Evolutionary conservation across 2,329 filamentous ascomycete genomes (phyloP).

Genomic region (Monosporascus sp.): DNA sequence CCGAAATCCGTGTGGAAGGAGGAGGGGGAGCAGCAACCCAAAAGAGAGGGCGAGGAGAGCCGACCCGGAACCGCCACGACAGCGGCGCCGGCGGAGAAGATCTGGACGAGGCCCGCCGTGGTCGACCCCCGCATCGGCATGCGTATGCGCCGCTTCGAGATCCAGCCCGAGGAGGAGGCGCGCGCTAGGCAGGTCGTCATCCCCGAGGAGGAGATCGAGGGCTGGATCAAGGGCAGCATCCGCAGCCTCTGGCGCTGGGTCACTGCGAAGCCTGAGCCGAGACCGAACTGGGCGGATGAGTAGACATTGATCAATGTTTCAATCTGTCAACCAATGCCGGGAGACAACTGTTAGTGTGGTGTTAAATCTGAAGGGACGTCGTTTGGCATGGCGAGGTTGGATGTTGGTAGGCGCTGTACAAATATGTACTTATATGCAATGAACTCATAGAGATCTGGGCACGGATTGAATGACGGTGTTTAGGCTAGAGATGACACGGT

Average conservation of each 20-base stretch:
- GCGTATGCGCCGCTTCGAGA: constrained; percentile 75
- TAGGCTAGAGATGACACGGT: no score
- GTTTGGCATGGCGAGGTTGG: no score
- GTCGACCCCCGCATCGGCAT: constrained; percentile 70
- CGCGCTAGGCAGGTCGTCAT: constrained; percentile 58
- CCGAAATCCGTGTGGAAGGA: constrained; percentile 68
- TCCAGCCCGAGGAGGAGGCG: constrained; percentile 64
- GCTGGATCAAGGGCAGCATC: constrained; percentile 59
- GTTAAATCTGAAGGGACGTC: no score
- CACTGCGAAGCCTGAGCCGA: constrained; percentile 35
- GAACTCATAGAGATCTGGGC: no score
- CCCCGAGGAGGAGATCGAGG: constrained; percentile 64
- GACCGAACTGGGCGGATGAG: constrained; percentile 16
- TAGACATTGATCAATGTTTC: not conserved
- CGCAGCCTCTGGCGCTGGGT: constrained; percentile 50
- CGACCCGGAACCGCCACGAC: constrained; percentile 2
- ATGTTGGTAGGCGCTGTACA: no score
- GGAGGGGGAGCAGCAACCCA: constrained; percentile 36
- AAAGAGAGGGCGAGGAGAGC: constrained; percentile 25
- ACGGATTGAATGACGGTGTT: no score
- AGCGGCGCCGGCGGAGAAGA: constrained; percentile 46
- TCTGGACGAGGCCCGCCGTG: constrained; percentile 71
- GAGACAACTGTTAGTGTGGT: no score
- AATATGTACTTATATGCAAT: no score
- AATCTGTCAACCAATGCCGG: no score